A percentile compares a stretch with the other conserved stretches of the same genome.
Conservation (phyloP, 176 grass and related monocot genomes). For the maize (Zea mays) region Zm-B73-REFERENCE-NAM-5.0 NC_050100.1:185908501-185909000, state of each 20-base stretch:
- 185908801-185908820: background rate
- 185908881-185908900: background rate
- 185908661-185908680: slow-evolving; percentile 90
- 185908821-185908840: background rate
- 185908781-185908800: background rate
- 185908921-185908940: background rate
- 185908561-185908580: slow-evolving; percentile 15
- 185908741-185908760: slow-evolving; percentile 98
- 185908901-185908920: background rate
- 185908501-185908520: background rate
- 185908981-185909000: slow-evolving; percentile 53
- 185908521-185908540: background rate
- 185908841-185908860: background rate
- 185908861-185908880: background rate
- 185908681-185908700: slow-evolving; percentile 93
- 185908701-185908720: slow-evolving; percentile 94
- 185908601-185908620: slow-evolving; percentile 8
- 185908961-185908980: background rate
- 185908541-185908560: background rate
- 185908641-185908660: slow-evolving; percentile 79
- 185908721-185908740: slow-evolving; percentile 97
- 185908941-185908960: slow-evolving; percentile 7
- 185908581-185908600: background rate
- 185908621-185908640: slow-evolving; percentile 53
- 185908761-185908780: slow-evolving; percentile 22